Base-by-base conservation (phyloP, 2,329 filamentous ascomycete species). In the Grosmannia huntii region DNA sequence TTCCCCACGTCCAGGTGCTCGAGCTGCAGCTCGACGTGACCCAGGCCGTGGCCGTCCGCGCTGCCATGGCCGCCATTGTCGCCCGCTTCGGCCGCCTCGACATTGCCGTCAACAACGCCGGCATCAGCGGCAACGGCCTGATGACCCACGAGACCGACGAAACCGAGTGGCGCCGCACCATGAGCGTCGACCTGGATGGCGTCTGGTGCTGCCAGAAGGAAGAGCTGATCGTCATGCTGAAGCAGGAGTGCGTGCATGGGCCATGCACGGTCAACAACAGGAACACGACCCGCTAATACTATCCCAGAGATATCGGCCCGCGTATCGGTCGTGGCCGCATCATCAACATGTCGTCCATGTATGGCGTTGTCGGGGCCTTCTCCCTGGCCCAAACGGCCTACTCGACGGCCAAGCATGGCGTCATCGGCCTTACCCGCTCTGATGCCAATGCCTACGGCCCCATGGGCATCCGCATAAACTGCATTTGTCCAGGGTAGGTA, bases 171-270 rank as follows among this genome's bases (percentile, higher is more conserved):
- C 65, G 75, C 46, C 69, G 71, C 6, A 71, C 83, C 1, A 63
- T 83, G 3, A 72, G 75, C 58, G 68, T 82, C 52, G 79, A 84
- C 61, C 70, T 81, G 25, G 75, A 75, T 50, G 81, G 80, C 4
- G 75, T 83, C 0, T 83, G 78, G 74, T 69, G 80, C 27, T 82
- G 80, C 61, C 77, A 83, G 63, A 71, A 73, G 55, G 79, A 78
- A 48, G 71, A 83, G 66, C 68, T 82, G 19, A 65, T 65, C 3
- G 68, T 75, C 51, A 81, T 82, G 78, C 61, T 79, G 19, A 69
- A 71, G 50, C 79, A 82, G 64, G 73, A 79, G 67, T 73, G 64
- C 59, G 66, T 60, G 6, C n/a, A 25, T 5, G n/a, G 3, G 36
- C 9, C 3, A n/a, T n/a, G n/a, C n/a, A n/a, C n/a, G 31, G 31